Evolutionary conservation across 2,329 filamentous ascomycete genomes (phyloP), one percentile per base, ranked within the genome.

Genomic region (Mycosphaerella sp.): DNA sequence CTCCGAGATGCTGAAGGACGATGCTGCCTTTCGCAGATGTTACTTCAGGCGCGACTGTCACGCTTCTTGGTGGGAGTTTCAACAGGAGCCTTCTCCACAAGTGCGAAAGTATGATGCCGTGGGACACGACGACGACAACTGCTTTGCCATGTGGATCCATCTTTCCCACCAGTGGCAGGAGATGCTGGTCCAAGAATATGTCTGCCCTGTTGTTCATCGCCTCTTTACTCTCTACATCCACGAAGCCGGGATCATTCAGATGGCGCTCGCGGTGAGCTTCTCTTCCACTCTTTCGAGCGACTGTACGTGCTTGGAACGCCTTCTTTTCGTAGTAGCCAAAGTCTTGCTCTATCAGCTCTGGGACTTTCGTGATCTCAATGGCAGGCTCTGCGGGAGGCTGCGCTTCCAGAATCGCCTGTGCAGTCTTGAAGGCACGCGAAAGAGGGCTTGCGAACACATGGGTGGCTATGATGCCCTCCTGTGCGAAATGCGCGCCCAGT

Each of bases 381-480:
- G 59, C 9, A 44, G 51, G 29, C 44, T 48, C 43, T 8, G 40
- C 34, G 3, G 10, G 43, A 32, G 43, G 43, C 66, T 85, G 83
- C 23, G 81, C 80, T 34, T 80, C 73, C 39, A 78, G 75, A 48
- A 93, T 75, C 14, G 83, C 80, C 62, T 81, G 76, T 0, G 87
- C 89, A 1, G 89, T 95, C 62, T 80, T 81, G 45, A 74, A 78
- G 0, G 90, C 88, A 53, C 91, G 82, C 59, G 84, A 81, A 5
- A 95, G 78, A 62, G 90, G 82, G 6, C 90, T 95, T 1, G 88
- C 80, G 69, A 89, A 93, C 56, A 95, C 73, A 57, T 84, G 78
- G n/a, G 75, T 78, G 61, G 88, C 87, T 3, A 78, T 76, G 8
- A 90, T 78, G 2, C 79, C 80, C 0, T 79, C 80, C 1, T 80